Evolutionary conservation across 306 rosid species (phyloP), one percentile per base, ranked within the genome.

Genomic region (Carpinus viminea): DNA sequence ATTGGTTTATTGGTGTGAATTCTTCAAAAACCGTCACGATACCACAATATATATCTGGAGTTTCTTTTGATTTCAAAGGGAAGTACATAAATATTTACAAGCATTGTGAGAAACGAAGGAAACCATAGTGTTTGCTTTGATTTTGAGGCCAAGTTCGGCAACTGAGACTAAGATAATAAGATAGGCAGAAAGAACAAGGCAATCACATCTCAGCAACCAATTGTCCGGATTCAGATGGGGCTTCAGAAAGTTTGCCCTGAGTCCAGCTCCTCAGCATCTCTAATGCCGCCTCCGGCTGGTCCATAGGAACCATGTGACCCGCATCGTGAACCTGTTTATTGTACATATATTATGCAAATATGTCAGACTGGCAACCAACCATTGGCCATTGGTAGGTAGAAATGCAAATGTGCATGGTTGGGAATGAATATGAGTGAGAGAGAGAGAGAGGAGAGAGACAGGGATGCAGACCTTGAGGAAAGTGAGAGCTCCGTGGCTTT

Each of bases 241-340:
- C 72, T 65, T 82, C 81, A 24, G 89, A 81, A 74, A 95, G 96
- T 56, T 84, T 76, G 52, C 98, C 97, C 73, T 38, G 87, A 74
- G 92, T 95, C 99, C 98, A 95, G 85, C 85, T 89, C 79, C 78
- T 87, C 92, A 95, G 83, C 99, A 95, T 95, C 91, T 87, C 96
- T 47, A 95, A 69, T 18, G 99, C 73, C 78, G 99, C 98, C 90
- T 90, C 87, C 17, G 99, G 99, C 80, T 95, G 99, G 82, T 95
- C 99, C 99, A 95, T 95, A 3, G 99, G 99, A 76, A 95, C 99
- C 99, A 95, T 90, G 87, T 95, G 99, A 77, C 99, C 99, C 11
- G 99, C 97, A 61, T 95, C 89, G 54, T 86, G 98, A 57, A 95
- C 99, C 99, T 95, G 92, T 73, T 70, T 73, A 75, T 80, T 64